A percentile compares a stretch with the other conserved stretches of the same genome.
These are phyloP conservation scores for Didymella keratinophila DNA, from an alignment of 2,329 filamentous ascomycete species.

Conservation along the genomic window DNA sequence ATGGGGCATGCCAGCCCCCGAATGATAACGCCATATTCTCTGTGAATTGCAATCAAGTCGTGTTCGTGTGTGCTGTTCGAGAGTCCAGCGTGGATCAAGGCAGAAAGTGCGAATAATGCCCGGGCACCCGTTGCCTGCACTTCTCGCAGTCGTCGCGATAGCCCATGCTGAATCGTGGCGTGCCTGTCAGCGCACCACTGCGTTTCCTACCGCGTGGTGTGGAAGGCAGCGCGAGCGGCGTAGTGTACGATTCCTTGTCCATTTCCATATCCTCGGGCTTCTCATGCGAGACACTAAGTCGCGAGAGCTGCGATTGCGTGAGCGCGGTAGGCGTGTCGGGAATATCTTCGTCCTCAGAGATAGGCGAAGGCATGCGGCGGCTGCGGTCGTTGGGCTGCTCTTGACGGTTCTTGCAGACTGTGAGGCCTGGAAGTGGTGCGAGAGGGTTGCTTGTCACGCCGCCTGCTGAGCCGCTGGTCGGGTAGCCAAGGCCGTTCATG, in stretches of 20 bases:
- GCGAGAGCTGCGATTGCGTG: conserved; percentile 49
- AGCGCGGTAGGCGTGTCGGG: conserved; percentile 48
- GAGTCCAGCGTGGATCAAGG: conserved; percentile 13
- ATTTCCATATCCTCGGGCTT: conserved; percentile 45
- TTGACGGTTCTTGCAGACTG: conserved; percentile 34
- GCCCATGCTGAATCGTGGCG: conserved; percentile 56
- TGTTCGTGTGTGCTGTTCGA: not conserved
- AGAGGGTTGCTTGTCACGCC: conserved; percentile 27
- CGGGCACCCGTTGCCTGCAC: conserved; percentile 57
- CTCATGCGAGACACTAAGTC: conserved; percentile 46
- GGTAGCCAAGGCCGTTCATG: conserved; percentile 40
- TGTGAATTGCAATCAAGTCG: not conserved
- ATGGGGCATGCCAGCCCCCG: not conserved
- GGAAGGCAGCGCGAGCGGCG: conserved; percentile 25
- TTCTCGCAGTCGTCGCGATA: conserved; percentile 60
- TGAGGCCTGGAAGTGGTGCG: conserved; percentile 27
- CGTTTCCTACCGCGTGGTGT: conserved; percentile 48
- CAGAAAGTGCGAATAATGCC: conserved; percentile 60
- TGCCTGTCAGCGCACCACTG: conserved; percentile 49
- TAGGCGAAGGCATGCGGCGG: conserved; percentile 51
- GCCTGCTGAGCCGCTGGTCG: conserved; percentile 41
- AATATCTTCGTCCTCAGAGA: conserved; percentile 51
- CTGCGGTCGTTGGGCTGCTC: conserved; percentile 35
- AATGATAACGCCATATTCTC: not conserved
- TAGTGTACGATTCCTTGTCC: conserved; percentile 29